Evolutionary conservation across 148 eudicot genomes (phyloP), one percentile per base, ranked within the genome.

Genomic region (Polygonum maritimum): DNA sequence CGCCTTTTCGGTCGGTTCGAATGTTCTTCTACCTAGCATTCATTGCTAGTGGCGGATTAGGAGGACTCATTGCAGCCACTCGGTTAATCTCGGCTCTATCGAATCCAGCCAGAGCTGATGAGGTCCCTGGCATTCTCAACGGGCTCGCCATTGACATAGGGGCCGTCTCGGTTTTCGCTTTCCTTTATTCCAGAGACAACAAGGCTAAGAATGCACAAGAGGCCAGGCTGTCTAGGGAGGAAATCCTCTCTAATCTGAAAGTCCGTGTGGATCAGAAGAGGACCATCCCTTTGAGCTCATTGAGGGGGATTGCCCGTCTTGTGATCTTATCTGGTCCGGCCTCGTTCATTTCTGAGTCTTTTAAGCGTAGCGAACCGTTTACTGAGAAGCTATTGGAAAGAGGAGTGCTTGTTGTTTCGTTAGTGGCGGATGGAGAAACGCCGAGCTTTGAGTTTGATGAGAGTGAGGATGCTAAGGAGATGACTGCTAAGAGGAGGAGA

Each of bases 1-100:
- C 98, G 74, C 98, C 98, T 22, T 94, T 94, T 77, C 97, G 98
- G 52, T 84, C 98, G 1, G 84, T 94, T 63, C 88, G 98, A 54
- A 94, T 94, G 98, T 94, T 94, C 86, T 94, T 94, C 81, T 94
- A 92, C 81, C 86, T 92, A 69, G 97, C 98, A 75, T 94, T 94
- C 81, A 88, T 94, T 22, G 98, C 97, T 48, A 92, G 97, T 77
- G 97, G 80, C 74, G 76, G 87, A 47, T 80, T 94, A 70, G 98
- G 98, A 81, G 91, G 91, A 79, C 76, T 94, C 19, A 92, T 94
- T 60, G 96, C 98, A 62, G 26, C 76, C 48, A 60, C 92, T 38
- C 96, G 81, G 65, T 78, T 92, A 21, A 85, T 89, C 47, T 90
- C 83, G 51, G 98, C 98, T 47, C 82, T 92, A 36, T 69, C 90